Conservation (phyloP, 2,329 filamentous ascomycete genomes). For the Phaeoacremonium minimum region DNA sequence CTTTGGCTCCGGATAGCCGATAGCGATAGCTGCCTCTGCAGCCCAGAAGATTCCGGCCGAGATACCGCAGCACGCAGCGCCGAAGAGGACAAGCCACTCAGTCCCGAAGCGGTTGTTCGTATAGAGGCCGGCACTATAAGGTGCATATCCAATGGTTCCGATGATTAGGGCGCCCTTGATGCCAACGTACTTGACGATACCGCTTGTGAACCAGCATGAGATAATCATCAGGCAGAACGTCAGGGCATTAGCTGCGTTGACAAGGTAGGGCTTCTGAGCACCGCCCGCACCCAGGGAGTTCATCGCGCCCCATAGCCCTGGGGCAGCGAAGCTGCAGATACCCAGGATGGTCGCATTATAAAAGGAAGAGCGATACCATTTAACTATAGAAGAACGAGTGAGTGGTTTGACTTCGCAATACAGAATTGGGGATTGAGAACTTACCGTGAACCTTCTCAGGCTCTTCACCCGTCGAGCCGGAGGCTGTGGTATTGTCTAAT, state of each 20-base stretch:
- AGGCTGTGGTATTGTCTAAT: no score
- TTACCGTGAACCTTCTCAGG: no score
- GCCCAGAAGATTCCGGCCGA: conserved; percentile 73
- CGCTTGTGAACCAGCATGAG: conserved; percentile 51
- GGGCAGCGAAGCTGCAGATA: conserved; percentile 65
- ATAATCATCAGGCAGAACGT: conserved; percentile 39
- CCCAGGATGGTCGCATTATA: conserved; percentile 71
- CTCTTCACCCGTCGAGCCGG: no score
- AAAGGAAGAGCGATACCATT: conserved; percentile 68
- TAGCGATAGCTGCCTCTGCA: conserved; percentile 68
- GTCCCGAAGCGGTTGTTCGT: conserved; percentile 66
- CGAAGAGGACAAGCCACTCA: conserved; percentile 66
- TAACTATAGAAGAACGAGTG: no score
- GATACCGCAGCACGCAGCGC: conserved; percentile 64
- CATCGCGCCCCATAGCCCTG: conserved; percentile 53
- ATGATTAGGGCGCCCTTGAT: conserved; percentile 69
- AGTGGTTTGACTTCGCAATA: no score
- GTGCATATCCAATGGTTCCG: conserved; percentile 69
- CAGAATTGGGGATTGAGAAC: no score
- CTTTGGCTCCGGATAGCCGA: conserved; percentile 67
- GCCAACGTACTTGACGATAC: conserved; percentile 62
- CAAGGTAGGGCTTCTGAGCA: conserved; percentile 31
- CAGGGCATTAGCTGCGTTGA: conserved; percentile 40
- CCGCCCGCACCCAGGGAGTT: conserved; percentile 36
- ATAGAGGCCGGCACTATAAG: conserved; percentile 67